phyloP scores from a whole-genome alignment of 169 alveolate genomes.

The Plasmodium relictum region DNA sequence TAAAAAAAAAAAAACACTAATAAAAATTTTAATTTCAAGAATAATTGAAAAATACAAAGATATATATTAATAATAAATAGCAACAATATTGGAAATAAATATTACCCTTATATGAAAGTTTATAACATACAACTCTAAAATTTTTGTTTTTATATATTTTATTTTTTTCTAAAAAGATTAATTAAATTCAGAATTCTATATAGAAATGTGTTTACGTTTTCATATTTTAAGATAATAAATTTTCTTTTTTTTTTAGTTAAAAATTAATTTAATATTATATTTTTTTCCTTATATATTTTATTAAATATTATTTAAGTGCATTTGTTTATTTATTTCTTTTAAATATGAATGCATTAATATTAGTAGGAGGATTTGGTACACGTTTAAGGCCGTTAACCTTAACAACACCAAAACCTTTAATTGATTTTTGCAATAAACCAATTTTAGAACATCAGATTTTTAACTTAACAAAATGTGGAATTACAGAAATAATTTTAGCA shows the following conservation, averaged over 20 bases:
- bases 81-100: too few relatives aligned
- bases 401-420: constrained; percentile 96
- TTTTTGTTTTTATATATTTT: too few relatives aligned
- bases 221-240: not conserved
- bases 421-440: constrained; percentile 97
- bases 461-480: constrained; percentile 84
- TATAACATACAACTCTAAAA: too few relatives aligned
- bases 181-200: too few relatives aligned
- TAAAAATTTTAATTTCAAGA: too few relatives aligned
- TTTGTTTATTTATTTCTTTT: not conserved
- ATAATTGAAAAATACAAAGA: too few relatives aligned
- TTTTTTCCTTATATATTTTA: not conserved
- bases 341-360: constrained; percentile 96
- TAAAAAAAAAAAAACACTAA: too few relatives aligned
- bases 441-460: constrained; percentile 92
- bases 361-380: constrained; percentile 99
- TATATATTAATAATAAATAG: too few relatives aligned
- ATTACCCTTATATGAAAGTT: too few relatives aligned
- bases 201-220: too few relatives aligned
- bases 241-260: not conserved
- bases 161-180: too few relatives aligned
- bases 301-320: constrained; percentile 1
- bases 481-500: constrained; percentile 92
- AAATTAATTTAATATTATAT: not conserved
- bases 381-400: constrained; percentile 98